These are phyloP conservation scores for Solanum chilense DNA, from an alignment of 257 asterid species.

Conservation along the genomic window DNA sequence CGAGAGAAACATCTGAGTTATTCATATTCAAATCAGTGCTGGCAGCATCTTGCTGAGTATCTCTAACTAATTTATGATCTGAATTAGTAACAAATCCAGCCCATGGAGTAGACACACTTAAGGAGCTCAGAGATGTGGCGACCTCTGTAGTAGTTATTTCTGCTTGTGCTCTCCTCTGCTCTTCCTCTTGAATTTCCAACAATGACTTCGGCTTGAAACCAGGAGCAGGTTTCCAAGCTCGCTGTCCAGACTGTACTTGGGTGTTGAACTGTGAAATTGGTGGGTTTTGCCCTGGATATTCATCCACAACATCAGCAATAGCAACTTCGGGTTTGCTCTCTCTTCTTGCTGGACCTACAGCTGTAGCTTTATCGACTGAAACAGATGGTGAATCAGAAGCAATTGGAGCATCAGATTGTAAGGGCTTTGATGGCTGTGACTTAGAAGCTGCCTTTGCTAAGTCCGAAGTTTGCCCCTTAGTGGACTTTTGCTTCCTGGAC, in stretches of 20 bases:
- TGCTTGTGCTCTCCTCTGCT: conserved; percentile 71
- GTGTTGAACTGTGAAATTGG: conserved; percentile 14
- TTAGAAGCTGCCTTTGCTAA: conserved; percentile 31
- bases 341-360: conserved; percentile 28
- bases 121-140: conserved; percentile 42
- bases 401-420: conserved; percentile 27
- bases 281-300: conserved; percentile 14
- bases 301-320: conserved; percentile 13
- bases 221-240: conserved; percentile 98
- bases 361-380: conserved; percentile 19
- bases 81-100: conserved; percentile 39
- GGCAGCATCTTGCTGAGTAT: conserved; percentile 25
- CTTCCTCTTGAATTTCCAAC: conserved; percentile 90
- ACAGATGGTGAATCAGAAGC: conserved; percentile 5
- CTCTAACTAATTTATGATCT: conserved; percentile 41
- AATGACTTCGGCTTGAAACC: conserved; percentile 90
- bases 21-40: conserved; percentile 13
- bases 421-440: conserved; percentile 30
- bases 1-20: conserved; percentile 28
- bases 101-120: conserved; percentile 56
- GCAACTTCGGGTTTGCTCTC: conserved; percentile 16
- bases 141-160: conserved; percentile 44
- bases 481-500: conserved; percentile 73
- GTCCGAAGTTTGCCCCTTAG: conserved; percentile 45
- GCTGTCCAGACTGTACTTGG: conserved; percentile 36